Base-by-base conservation (phyloP, 768 basidiomycete species). In the Amanita fuliginea region DNA sequence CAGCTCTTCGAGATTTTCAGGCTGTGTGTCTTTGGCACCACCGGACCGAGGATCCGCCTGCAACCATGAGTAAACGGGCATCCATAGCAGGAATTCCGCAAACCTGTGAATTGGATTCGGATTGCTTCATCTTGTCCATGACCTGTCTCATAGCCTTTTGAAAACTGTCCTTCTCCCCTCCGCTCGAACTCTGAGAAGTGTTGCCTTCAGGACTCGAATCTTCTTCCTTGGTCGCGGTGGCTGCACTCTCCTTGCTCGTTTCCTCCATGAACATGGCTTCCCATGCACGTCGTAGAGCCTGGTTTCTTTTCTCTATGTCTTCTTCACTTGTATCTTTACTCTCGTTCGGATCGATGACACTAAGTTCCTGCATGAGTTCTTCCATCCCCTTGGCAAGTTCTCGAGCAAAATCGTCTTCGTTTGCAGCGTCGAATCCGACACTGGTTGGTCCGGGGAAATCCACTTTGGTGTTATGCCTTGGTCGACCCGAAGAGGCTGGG, bases 121-220 rank as follows among this genome's bases (percentile, higher is more conserved):
- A 81, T 61, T 80, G 74, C 59, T 77, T 80, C 52, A 90, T 64
- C 62, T 84, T 84, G 35, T 81, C 75, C 78, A 88, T 80, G 5
- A 90, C 77, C 57, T 80, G 74, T 52, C 74, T 74, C 44, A 92
- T 82, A 51, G 72, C 77, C 9, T 74, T 72, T 64, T 87, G 86
- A 64, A 89, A 93, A 51, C 71, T 67, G 41, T 67, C 67, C 19
- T 18, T 22, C 11, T 43, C 43, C 18, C 21, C 10, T n/a, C 21
- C 47, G 24, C 51, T 56, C 3, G 56, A 51, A 8, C 22, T 42
- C 24, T 32, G 45, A 16, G 49, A 39, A 10, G 37, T 24, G 1
- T 9, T 19, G 39, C 16, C 39, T 11, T 40, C 39, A 19, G 19
- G 11, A 19, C 18, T 13, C 16, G 51, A 35, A 19, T 30, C 61